These are phyloP conservation scores for Dendrobium officinale DNA, from an alignment of 106 monocot species.

Conservation along the genomic window DNA sequence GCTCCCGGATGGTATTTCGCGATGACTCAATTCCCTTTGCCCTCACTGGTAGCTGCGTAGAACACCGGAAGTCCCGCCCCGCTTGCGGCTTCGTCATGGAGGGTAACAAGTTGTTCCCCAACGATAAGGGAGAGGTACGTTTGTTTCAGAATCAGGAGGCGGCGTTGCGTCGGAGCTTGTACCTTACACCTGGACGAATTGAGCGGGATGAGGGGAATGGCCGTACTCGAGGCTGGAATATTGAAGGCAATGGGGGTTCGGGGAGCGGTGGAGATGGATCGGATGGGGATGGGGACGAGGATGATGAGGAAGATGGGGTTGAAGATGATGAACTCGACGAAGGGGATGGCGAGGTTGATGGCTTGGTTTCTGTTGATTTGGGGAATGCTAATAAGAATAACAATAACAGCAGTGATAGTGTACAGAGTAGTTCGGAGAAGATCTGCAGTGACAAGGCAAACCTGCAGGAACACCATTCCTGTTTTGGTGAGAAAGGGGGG, in stretches of 20 bases:
- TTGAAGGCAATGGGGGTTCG: background rate
- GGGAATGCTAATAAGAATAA: slow-evolving; percentile 19
- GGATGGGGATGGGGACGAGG: slow-evolving; percentile 17
- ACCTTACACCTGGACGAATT: background rate
- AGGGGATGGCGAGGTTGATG: slow-evolving; percentile 42
- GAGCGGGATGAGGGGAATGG: background rate
- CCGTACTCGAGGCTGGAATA: slow-evolving; percentile 12
- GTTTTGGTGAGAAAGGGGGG: slow-evolving; percentile 25
- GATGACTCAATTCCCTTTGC: slow-evolving; percentile 7
- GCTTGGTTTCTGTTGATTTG: slow-evolving; percentile 25
- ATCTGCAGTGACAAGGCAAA: slow-evolving; percentile 8
- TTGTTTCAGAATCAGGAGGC: slow-evolving; percentile 9
- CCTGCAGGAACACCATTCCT: slow-evolving; percentile 21
- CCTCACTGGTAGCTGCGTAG: slow-evolving; percentile 3
- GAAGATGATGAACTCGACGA: slow-evolving; percentile 43
- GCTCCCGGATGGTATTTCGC: background rate
- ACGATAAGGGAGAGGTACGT: background rate
- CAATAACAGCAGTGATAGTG: slow-evolving; percentile 52
- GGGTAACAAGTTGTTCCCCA: slow-evolving; percentile 13
- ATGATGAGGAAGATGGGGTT: slow-evolving; percentile 22
- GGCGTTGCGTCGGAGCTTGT: slow-evolving; percentile 4
- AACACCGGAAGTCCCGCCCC: background rate
- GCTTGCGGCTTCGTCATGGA: slow-evolving; percentile 6
- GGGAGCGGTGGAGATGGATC: slow-evolving; percentile 11
- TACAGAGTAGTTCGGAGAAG: slow-evolving; percentile 59